Percentiles rank a stretch among this genome's conserved stretches.
phyloP scores from a whole-genome alignment of 306 rosid species.

The Clitoria ternatea region DNA sequence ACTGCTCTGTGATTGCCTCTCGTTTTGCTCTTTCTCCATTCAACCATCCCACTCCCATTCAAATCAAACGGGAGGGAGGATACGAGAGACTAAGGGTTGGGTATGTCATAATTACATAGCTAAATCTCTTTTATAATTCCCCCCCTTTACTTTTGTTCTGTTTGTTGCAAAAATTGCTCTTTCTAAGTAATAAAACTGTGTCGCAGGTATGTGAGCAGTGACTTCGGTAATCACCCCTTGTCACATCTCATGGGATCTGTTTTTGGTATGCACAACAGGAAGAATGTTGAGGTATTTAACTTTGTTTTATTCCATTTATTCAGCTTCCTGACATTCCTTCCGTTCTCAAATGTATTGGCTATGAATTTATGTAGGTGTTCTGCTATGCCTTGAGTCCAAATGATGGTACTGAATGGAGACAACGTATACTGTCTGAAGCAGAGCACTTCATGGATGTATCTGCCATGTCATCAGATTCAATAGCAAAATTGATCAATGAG shows the following conservation, averaged over 20 bases:
- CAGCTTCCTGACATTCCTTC: background rate
- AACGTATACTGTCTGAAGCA: constrained; percentile 80
- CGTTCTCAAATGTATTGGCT: background rate
- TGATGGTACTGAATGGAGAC: constrained; percentile 96
- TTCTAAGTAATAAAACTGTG: background rate
- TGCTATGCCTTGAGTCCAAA: constrained; percentile 95
- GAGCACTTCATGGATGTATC: constrained; percentile 95
- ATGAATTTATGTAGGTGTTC: constrained; percentile 54
- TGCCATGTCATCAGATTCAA: constrained; percentile 81
- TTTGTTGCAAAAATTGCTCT: background rate
- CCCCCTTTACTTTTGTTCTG: constrained; percentile 15
- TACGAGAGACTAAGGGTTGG: constrained; percentile 74
- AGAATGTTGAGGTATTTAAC: constrained; percentile 73
- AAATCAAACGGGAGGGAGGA: constrained; percentile 67
- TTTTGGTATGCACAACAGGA: constrained; percentile 86
- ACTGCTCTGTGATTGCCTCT: constrained; percentile 84
- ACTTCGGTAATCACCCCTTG: constrained; percentile 48
- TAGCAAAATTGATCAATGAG: constrained; percentile 82
- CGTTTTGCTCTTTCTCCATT: constrained; percentile 79
- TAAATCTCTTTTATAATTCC: background rate
- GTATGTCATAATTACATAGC: constrained; percentile 40
- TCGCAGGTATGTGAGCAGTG: constrained; percentile 51
- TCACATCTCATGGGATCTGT: constrained; percentile 98
- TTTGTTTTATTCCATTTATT: background rate
- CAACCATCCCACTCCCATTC: constrained; percentile 65